Conservation (phyloP, 169 alveolate genomes). For the Besnoitia besnoiti region DNA sequence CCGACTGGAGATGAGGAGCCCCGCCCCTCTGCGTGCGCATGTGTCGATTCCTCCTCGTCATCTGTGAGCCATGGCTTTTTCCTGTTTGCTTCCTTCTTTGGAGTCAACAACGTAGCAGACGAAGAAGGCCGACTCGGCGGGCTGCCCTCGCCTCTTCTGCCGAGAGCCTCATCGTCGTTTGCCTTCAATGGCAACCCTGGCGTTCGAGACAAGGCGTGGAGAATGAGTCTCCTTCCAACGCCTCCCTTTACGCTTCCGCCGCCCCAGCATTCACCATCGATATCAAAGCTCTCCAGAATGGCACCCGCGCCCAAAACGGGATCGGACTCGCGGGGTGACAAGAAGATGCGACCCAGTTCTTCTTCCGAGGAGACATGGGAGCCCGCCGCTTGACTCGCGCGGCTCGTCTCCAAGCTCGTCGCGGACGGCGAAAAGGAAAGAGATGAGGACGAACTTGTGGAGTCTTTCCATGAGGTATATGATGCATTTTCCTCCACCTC, state of each 20-base stretch:
- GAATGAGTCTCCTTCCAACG: not conserved
- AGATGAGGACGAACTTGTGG: no score
- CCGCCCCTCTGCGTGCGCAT: not conserved
- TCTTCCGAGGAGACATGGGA: not conserved
- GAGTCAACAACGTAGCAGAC: not conserved
- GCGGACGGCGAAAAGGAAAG: no score
- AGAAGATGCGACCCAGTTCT: not conserved
- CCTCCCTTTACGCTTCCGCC: not conserved
- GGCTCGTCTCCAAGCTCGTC: not conserved
- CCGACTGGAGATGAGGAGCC: no score
- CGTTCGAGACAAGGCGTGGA: not conserved
- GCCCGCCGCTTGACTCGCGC: not conserved
- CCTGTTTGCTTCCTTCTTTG: not conserved
- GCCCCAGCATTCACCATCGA: conserved; percentile 21
- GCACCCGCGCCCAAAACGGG: not conserved
- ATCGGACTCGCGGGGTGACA: not conserved
- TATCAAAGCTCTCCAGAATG: not conserved
- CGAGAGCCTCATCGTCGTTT: not conserved
- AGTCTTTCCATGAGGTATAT: no score
- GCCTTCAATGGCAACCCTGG: not conserved
- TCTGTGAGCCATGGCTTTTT: not conserved
- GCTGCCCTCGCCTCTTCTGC: no score
- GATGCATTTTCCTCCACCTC: no score
- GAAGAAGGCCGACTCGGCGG: not conserved
- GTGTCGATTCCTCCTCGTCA: not conserved